Percentiles rank a stretch among this genome's conserved stretches.
These are phyloP conservation scores for Lachancea thermotolerans DNA, from an alignment of 805 yeast species.

Conservation along the genomic window DNA sequence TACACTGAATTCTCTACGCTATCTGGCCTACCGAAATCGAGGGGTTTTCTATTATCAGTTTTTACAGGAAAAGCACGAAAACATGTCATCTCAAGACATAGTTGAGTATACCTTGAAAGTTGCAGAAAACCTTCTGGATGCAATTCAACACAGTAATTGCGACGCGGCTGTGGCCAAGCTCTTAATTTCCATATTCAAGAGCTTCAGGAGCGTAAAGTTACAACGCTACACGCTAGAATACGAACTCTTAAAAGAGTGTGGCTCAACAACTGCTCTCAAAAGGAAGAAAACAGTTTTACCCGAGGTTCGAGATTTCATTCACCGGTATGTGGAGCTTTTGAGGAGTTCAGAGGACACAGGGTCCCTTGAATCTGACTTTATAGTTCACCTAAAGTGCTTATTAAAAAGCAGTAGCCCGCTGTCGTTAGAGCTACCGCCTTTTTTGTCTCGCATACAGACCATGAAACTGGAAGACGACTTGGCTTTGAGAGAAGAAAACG, in stretches of 20 bases:
- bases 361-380: constrained; percentile 2
- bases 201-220: constrained; percentile 42
- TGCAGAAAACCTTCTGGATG: constrained; percentile 57
- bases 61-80: constrained; percentile 19
- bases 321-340: constrained; percentile 15
- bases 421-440: constrained; percentile 17
- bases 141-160: constrained; percentile 61
- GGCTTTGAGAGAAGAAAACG: constrained; percentile 33
- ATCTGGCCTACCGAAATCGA: constrained; percentile 72
- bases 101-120: constrained; percentile 38
- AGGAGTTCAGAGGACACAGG: constrained; percentile 13
- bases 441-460: constrained; percentile 28
- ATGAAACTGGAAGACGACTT: constrained; percentile 33
- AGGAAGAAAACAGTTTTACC: constrained; percentile 27
- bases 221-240: constrained; percentile 56
- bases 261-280: background rate
- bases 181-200: constrained; percentile 44
- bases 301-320: constrained; percentile 13
- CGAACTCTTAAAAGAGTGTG: constrained; percentile 37
- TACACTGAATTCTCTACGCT: constrained; percentile 64
- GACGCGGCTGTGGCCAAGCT: constrained; percentile 50
- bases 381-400: background rate
- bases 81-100: constrained; percentile 32
- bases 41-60: constrained; percentile 59
- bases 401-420: background rate